Percentiles rank a stretch among this genome's conserved stretches.
Conservation (phyloP, 179 eudicot species). For the Actinidia chinensis region DNA sequence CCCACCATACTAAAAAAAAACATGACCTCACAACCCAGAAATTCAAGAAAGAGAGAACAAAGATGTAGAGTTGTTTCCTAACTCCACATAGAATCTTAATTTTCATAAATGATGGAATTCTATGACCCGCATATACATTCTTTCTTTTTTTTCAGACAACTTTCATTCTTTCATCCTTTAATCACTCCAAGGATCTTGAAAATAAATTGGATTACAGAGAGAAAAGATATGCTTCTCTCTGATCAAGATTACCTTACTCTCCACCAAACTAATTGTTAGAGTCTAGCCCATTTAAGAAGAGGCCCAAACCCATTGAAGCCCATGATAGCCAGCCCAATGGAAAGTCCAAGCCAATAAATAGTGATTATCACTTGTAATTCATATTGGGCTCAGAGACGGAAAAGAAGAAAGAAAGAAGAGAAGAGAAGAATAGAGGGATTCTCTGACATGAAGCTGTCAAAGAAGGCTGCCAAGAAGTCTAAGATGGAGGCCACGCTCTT, state of each 20-base stretch:
- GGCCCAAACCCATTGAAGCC: too few relatives aligned
- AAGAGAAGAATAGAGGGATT: too few relatives aligned
- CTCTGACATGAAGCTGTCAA: too few relatives aligned
- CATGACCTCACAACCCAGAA: constrained; percentile 37
- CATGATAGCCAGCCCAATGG: too few relatives aligned
- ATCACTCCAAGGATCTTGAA: constrained; percentile 15
- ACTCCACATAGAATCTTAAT: constrained; percentile 9
- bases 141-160: background rate
- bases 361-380: too few relatives aligned
- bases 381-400: too few relatives aligned
- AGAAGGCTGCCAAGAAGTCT: too few relatives aligned
- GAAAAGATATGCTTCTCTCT: constrained; percentile 12
- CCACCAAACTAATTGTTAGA: constrained; percentile 23
- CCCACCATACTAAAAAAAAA: constrained; percentile 75
- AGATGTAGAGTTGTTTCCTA: background rate
- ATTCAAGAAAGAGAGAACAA: background rate
- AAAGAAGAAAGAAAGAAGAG: too few relatives aligned
- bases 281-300: too few relatives aligned
- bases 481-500: too few relatives aligned
- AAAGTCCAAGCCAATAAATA: too few relatives aligned
- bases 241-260: constrained; percentile 10
- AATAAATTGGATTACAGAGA: constrained; percentile 5
- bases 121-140: constrained; percentile 5
- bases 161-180: background rate
- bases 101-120: constrained; percentile 14